Percentiles rank a stretch among this genome's conserved stretches.
Conservation (phyloP, 441 rosid species). For the Macaranga tanarius region DNA sequence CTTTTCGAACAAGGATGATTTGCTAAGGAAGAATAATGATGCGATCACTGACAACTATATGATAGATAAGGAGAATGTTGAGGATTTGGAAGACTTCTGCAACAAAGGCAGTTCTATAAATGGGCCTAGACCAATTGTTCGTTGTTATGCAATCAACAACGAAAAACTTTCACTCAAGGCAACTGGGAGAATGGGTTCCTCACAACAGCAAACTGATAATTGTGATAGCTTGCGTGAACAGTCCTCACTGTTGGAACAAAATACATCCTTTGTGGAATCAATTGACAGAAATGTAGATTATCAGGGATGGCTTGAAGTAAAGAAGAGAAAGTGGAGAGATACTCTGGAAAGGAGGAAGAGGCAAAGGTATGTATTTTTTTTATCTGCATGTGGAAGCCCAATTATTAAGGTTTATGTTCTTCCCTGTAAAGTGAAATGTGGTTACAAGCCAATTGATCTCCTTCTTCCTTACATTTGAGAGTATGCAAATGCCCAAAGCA, state of each 20-base stretch:
- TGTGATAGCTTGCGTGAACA: conserved; percentile 31
- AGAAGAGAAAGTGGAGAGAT: conserved; percentile 93
- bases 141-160: conserved; percentile 49
- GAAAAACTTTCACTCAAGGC: conserved; percentile 35
- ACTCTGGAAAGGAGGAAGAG: conserved; percentile 65
- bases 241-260: conserved; percentile 32
- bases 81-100: conserved; percentile 84
- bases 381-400: neutral
- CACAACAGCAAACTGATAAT: conserved; percentile 27
- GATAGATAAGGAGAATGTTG: conserved; percentile 38
- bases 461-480: conserved; percentile 3
- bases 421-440: neutral
- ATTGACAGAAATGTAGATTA: conserved; percentile 79
- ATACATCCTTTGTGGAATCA: conserved; percentile 38
- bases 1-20: conserved; percentile 40
- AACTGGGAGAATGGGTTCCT: conserved; percentile 25
- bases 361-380: conserved; percentile 51
- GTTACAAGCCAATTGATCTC: neutral
- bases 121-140: conserved; percentile 73
- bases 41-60: conserved; percentile 26
- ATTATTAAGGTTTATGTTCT: conserved; percentile 5
- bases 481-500: neutral
- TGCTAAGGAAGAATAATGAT: conserved; percentile 28
- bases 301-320: conserved; percentile 94
- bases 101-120: conserved; percentile 45